Evolutionary conservation across 495 filamentous ascomycete genomes (phyloP).

Genomic region (Neurospora terricola): DNA sequence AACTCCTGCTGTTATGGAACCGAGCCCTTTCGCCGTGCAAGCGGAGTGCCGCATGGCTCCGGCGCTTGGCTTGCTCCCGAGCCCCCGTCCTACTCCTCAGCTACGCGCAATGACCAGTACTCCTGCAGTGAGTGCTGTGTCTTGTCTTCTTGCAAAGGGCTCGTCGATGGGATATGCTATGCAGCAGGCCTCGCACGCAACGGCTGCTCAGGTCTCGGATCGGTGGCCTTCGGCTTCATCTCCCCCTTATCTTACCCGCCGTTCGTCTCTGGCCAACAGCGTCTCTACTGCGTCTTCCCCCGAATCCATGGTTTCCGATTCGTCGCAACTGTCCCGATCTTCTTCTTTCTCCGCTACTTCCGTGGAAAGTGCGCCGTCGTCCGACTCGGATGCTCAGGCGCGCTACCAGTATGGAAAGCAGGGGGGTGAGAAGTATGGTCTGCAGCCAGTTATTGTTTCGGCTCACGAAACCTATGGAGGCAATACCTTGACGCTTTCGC

Average conservation of each 20-base stretch:
- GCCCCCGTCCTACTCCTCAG: conserved; percentile 74
- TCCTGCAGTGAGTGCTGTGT: conserved; percentile 79
- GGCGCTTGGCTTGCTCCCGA: conserved; percentile 59
- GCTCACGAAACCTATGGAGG: conserved; percentile 47
- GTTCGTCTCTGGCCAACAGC: conserved; percentile 68
- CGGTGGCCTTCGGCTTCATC: conserved; percentile 50
- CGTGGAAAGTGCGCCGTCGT: conserved; percentile 54
- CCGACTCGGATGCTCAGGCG: conserved; percentile 71
- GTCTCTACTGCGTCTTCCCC: conserved; percentile 73
- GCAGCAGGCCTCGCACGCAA: conserved; percentile 59
- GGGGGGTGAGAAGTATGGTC: conserved; percentile 41
- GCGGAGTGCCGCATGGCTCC: conserved; percentile 36
- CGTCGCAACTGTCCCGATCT: conserved; percentile 61
- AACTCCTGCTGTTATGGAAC: conserved; percentile 56
- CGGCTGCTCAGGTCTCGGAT: conserved; percentile 44
- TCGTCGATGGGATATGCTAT: conserved; percentile 73
- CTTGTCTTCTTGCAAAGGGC: conserved; percentile 39
- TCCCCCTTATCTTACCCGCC: conserved; percentile 50
- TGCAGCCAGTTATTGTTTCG: conserved; percentile 37
- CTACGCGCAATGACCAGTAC: conserved; percentile 55
- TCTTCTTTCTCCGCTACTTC: conserved; percentile 66
- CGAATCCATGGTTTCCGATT: conserved; percentile 85
- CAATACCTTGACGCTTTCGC: conserved; percentile 47
- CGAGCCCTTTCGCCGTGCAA: conserved; percentile 45
- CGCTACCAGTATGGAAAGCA: conserved; percentile 69